These are phyloP conservation scores for Penicillium sp. DNA, from an alignment of 2,329 filamentous ascomycete species.

Conservation along the genomic window DNA sequence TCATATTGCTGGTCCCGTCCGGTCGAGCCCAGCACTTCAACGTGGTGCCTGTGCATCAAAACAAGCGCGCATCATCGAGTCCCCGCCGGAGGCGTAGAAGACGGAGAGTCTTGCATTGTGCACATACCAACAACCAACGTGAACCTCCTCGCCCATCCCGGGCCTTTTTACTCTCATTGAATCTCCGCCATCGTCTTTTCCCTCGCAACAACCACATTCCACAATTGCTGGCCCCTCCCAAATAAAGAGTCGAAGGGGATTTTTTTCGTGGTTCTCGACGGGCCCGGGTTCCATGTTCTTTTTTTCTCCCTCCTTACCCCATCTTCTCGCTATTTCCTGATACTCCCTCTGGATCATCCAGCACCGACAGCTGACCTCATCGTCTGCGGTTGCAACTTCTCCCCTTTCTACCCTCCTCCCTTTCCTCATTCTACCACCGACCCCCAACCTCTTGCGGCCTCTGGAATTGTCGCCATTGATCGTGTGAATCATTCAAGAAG, in stretches of 20 bases:
- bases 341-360: conserved; percentile 2
- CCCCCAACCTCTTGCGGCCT: not conserved
- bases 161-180: not conserved
- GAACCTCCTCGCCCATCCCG: conserved; percentile 7
- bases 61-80: conserved; percentile 28
- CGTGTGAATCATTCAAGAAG: not conserved
- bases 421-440: conserved; percentile 12
- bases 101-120: not conserved
- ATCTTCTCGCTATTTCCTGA: not conserved
- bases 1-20: not conserved
- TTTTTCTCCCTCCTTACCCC: not conserved
- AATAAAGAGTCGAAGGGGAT: conserved; percentile 32
- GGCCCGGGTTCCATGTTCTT: conserved; percentile 15
- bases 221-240: conserved; percentile 3
- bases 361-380: conserved; percentile 28
- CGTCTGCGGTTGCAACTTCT: conserved; percentile 19
- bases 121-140: conserved; percentile 5
- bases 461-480: not conserved
- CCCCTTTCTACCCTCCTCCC: conserved; percentile 28
- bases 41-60: conserved; percentile 24
- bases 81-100: not conserved
- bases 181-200: conserved; percentile 7
- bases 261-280: conserved; percentile 7
- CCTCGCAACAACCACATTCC: conserved; percentile 30
- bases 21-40: not conserved